Evolutionary conservation across 768 basidiomycete genomes (phyloP).

Genomic region (Leccinum longicurvipes): DNA sequence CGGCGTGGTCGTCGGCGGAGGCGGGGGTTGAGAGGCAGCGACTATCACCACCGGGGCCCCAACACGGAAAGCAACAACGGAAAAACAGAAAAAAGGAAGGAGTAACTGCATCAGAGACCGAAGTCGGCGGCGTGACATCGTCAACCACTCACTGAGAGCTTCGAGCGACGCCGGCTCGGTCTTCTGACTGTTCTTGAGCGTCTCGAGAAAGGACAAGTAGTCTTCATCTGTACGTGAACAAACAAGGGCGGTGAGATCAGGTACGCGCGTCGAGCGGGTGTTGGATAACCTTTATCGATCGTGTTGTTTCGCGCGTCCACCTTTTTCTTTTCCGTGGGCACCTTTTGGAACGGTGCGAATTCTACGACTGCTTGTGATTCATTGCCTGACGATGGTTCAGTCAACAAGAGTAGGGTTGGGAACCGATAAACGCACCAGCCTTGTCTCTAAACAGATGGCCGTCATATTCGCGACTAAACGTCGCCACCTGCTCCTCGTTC

Average conservation of each 20-base stretch:
- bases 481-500: slow-evolving; percentile 62
- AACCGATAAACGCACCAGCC: slow-evolving; percentile 50
- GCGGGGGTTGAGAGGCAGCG: slow-evolving; percentile 56
- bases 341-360: slow-evolving; percentile 89
- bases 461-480: slow-evolving; percentile 82
- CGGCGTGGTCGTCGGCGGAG: slow-evolving; percentile 79
- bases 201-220: slow-evolving; percentile 77
- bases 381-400: slow-evolving; percentile 51
- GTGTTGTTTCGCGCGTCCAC: slow-evolving; percentile 77
- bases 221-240: slow-evolving; percentile 66
- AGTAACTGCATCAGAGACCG: background rate
- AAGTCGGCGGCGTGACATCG: background rate
- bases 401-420: background rate
- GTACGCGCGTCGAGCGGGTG: background rate
- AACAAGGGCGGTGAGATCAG: background rate
- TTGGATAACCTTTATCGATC: slow-evolving; percentile 61
- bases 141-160: slow-evolving; percentile 31
- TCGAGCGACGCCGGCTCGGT: slow-evolving; percentile 66
- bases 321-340: slow-evolving; percentile 74
- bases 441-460: slow-evolving; percentile 92
- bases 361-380: slow-evolving; percentile 90
- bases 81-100: background rate
- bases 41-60: slow-evolving; percentile 39
- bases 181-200: slow-evolving; percentile 51
- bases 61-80: background rate